phyloP scores from a whole-genome alignment of 352 stramenopile species.

The Thalassiosira livingstoniorum region DNA sequence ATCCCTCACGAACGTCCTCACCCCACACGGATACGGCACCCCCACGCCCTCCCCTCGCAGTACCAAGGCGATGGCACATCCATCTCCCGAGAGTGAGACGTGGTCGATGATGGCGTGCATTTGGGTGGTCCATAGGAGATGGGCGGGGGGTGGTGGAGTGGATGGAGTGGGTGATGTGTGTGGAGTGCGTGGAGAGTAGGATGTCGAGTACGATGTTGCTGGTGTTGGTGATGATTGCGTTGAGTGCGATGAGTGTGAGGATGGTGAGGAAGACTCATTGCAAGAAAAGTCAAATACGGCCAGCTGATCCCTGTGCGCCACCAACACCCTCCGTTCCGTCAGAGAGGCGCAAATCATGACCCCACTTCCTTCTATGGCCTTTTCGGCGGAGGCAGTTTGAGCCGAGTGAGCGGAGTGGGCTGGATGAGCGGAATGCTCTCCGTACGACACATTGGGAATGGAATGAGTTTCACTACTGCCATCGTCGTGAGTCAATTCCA shows the following conservation, averaged over 20 bases:
- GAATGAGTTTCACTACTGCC: no score
- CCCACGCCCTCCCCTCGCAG: conserved; percentile 62
- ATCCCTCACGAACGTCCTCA: conserved; percentile 77
- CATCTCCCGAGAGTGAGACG: conserved; percentile 76
- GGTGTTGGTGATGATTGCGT: background rate
- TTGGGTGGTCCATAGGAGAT: conserved; percentile 58
- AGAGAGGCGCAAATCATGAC: conserved; percentile 60
- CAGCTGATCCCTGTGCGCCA: conserved; percentile 77
- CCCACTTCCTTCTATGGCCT: conserved; percentile 7
- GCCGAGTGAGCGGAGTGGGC: no score
- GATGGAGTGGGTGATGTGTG: background rate
- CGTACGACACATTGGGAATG: no score
- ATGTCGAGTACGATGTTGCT: background rate
- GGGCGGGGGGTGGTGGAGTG: conserved; percentile 32
- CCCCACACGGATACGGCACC: conserved; percentile 66
- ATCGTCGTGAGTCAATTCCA: no score
- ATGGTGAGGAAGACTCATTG: background rate
- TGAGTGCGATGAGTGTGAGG: background rate
- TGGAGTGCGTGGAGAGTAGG: background rate
- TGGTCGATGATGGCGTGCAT: conserved; percentile 44
- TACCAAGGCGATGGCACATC: conserved; percentile 71
- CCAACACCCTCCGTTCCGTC: conserved; percentile 66
- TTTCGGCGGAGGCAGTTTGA: no score
- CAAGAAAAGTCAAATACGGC: conserved; percentile 74
- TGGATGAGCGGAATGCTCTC: no score